Base-by-base conservation (phyloP, 371 early-diverging fungal genomes). In the Actinomortierella ambigua region DNA sequence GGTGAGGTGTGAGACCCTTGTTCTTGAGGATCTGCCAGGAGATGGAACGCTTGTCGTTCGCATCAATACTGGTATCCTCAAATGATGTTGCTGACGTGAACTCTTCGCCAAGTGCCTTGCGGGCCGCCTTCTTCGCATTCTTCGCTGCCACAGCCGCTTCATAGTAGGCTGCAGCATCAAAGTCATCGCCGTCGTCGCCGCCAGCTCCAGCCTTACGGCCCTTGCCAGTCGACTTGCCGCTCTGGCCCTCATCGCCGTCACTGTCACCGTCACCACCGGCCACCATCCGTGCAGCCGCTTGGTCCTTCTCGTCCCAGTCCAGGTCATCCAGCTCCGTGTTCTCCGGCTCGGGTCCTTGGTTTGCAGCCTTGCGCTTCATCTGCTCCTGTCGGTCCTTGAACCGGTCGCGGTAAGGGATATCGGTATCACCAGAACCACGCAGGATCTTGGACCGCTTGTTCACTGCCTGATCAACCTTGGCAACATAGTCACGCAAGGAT, bases 1-100 rank as follows among this genome's bases (percentile, higher is more conserved):
- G 93, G 53, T 88, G 85, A 40, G 97, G 98, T 28, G 94, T 92
- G 44, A 98, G 85, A 55, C 98, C 98, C 84, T 91, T 93, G 85
- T 98, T 98, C 83, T 94, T 92, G 70, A 97, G 84, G 59, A 98
- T 98, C 69, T 90, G 86, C 81, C 92, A 95, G 50, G 86, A 88
- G 47, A 92, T 89, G 50, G 82, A 76, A 52, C 98, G 93, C 77
- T 97, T 96, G 49, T 82, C 78, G 60, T 65, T 78, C 53, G 63
- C 60, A 27, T 71, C 73, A 15, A 65, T 61, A 57, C 64, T 66
- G 49, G 76, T 76, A 54, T 76, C 71, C 52, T 69, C 70, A 50
- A 66, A 76, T 8, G 76, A 69, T 3, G 70, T 76, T 41, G 63
- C 73, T 23, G 51, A n/a, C 22, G 28, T 27, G 41, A 68, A 53